phyloP scores from a whole-genome alignment of 2,329 filamentous ascomycete species.

The Aspergillus cejpii region DNA sequence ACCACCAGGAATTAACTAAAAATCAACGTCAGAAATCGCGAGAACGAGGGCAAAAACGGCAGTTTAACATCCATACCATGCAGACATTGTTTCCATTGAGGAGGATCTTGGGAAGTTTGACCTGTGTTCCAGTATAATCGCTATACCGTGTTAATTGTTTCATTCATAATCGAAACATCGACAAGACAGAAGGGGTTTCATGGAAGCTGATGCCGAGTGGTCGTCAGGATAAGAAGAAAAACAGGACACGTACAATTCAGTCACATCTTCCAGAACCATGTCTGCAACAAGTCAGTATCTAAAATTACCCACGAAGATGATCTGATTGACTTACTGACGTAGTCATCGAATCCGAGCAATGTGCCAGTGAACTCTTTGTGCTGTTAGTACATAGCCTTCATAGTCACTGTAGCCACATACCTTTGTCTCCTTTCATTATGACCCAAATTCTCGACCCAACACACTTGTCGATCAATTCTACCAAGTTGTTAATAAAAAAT shows the following conservation, averaged over 20 bases:
- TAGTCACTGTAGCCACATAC: slow-evolving; percentile 44
- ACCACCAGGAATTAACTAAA: slow-evolving; percentile 68
- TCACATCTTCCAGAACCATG: slow-evolving; percentile 97
- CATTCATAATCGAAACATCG: background rate
- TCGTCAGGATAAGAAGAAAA: background rate
- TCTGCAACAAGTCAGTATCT: slow-evolving; percentile 49
- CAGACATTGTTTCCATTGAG: slow-evolving; percentile 98
- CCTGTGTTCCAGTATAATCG: slow-evolving; percentile 82
- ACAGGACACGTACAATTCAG: slow-evolving; percentile 67
- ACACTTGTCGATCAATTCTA: slow-evolving; percentile 98
- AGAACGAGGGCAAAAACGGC: background rate
- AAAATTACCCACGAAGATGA: slow-evolving; percentile 8
- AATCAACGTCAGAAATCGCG: background rate
- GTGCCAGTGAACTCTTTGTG: slow-evolving; percentile 84
- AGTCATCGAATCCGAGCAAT: slow-evolving; percentile 94
- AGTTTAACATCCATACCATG: slow-evolving; percentile 62
- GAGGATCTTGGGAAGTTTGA: slow-evolving; percentile 87
- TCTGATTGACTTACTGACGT: slow-evolving; percentile 75
- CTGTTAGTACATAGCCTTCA: slow-evolving; percentile 10
- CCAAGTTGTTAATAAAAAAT: slow-evolving; percentile 18
- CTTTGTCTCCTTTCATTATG: slow-evolving; percentile 98
- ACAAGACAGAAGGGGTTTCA: background rate
- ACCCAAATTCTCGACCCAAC: slow-evolving; percentile 98
- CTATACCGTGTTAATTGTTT: slow-evolving; percentile 44
- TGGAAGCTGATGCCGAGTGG: background rate